Conservation (phyloP, 768 basidiomycete species). For the Cyathus striatus region DNA sequence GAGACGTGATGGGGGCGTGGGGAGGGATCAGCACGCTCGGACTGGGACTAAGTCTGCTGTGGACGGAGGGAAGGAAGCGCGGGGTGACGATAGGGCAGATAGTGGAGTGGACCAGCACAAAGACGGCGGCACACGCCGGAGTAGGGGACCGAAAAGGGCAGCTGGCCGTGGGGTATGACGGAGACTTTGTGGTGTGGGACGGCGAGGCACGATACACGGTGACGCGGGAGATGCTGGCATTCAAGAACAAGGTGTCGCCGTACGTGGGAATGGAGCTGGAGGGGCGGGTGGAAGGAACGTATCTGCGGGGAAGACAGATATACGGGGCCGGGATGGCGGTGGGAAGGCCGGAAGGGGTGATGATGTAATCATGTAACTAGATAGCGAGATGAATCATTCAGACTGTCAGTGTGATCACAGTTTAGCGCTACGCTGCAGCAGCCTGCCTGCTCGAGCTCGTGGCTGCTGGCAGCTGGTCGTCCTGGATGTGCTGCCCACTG, state of each 20-base stretch:
- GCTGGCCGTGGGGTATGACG: slow-evolving; percentile 71
- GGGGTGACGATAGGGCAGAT: slow-evolving; percentile 57
- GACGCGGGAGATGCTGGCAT: slow-evolving; percentile 64
- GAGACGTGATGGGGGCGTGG: slow-evolving; percentile 89
- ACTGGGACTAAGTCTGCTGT: slow-evolving; percentile 81
- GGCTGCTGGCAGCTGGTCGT: too few species aligned
- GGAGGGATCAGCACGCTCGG: slow-evolving; percentile 93
- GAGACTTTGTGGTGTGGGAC: slow-evolving; percentile 86
- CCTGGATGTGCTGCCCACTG: too few species aligned
- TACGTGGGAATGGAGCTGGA: slow-evolving; percentile 71
- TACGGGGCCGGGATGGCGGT: slow-evolving; percentile 36
- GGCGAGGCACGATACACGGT: slow-evolving; percentile 43
- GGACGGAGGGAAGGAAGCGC: slow-evolving; percentile 73
- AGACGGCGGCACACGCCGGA: slow-evolving; percentile 78
- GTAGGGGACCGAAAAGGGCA: slow-evolving; percentile 66
- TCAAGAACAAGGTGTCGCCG: slow-evolving; percentile 93
- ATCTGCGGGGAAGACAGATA: slow-evolving; percentile 40
- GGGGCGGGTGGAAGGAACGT: slow-evolving; percentile 75
- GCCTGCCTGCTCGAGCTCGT: too few species aligned
- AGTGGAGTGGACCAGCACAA: slow-evolving; percentile 68
- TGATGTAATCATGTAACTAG: too few species aligned
- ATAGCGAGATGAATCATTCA: too few species aligned
- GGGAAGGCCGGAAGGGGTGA: slow-evolving; percentile 9
- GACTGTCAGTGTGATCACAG: too few species aligned
- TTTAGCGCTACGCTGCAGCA: too few species aligned